Evolutionary conservation across 805 yeast species (phyloP).

Genomic region (Diddensiella caesifluorescens): DNA sequence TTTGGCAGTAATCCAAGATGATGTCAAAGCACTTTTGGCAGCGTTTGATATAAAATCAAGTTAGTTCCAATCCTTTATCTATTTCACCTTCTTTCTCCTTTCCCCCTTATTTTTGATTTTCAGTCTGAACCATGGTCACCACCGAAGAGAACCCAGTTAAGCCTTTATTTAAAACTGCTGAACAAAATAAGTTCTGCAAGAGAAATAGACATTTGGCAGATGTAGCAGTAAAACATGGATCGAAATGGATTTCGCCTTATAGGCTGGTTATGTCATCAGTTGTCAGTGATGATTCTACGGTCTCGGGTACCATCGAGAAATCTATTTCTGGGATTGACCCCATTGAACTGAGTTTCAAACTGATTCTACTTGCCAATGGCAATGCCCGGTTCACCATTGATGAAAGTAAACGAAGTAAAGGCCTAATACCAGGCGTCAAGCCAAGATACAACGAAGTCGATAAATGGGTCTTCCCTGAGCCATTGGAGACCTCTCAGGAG

Average conservation of each 20-base stretch:
- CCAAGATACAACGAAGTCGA: constrained; percentile 53
- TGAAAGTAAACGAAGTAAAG: constrained; percentile 42
- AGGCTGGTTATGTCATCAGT: constrained; percentile 33
- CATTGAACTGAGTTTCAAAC: constrained; percentile 50
- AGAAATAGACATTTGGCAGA: constrained; percentile 65
- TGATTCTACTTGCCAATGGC: constrained; percentile 55
- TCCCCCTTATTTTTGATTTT: neutral
- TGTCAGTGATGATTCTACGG: constrained; percentile 26
- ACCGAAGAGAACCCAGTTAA: constrained; percentile 1
- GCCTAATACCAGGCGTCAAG: no score
- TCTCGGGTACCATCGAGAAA: constrained; percentile 41
- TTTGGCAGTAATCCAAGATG: no score
- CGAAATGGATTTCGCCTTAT: constrained; percentile 35
- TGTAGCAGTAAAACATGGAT: constrained; percentile 28
- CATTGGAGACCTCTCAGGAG: constrained; percentile 23
- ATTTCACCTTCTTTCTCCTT: neutral
- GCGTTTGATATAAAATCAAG: neutral
- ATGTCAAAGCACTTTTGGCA: neutral
- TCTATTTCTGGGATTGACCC: constrained; percentile 22
- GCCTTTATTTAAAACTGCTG: constrained; percentile 62
- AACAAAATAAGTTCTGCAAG: constrained; percentile 71
- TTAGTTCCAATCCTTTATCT: neutral
- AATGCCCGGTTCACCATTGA: constrained; percentile 55
- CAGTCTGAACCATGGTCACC: neutral
- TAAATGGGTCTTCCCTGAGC: constrained; percentile 50